Conservation (phyloP, 2,329 filamentous ascomycete species). For the Fonsecaea nubica region DNA sequence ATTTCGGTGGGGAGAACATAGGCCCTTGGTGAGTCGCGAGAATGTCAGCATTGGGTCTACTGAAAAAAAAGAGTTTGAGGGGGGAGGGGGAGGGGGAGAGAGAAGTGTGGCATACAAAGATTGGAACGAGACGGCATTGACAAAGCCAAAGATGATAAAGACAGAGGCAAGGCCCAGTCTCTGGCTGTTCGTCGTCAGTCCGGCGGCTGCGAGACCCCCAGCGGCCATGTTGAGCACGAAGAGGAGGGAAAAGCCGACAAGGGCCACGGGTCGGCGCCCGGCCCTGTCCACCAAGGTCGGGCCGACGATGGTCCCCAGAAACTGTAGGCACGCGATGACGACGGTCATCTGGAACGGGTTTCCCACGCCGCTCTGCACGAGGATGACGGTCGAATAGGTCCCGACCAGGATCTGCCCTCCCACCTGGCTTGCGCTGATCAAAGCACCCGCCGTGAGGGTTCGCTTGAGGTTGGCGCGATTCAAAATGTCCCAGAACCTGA, state of each 20-base stretch:
- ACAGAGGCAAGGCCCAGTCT: slow-evolving; percentile 44
- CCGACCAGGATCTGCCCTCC: slow-evolving; percentile 48
- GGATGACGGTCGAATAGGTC: slow-evolving; percentile 49
- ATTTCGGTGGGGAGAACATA: slow-evolving; percentile 49
- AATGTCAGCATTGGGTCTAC: slow-evolving; percentile 2
- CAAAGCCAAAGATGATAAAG: slow-evolving; percentile 49
- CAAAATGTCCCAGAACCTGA: slow-evolving; percentile 49
- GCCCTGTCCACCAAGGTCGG: slow-evolving; percentile 47
- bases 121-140: slow-evolving; percentile 48
- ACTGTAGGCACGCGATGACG: slow-evolving; percentile 46
- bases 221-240: slow-evolving; percentile 46
- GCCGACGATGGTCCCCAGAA: slow-evolving; percentile 47
- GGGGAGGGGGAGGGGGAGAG: background rate
- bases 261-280: slow-evolving; percentile 47
- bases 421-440: slow-evolving; percentile 48
- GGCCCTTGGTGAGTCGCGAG: background rate
- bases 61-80: background rate
- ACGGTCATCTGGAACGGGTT: slow-evolving; percentile 48
- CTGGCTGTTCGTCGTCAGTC: slow-evolving; percentile 39
- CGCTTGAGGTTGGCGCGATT: slow-evolving; percentile 45
- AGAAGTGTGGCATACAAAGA: slow-evolving; percentile 39
- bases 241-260: slow-evolving; percentile 46
- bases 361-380: slow-evolving; percentile 45
- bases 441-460: slow-evolving; percentile 47
- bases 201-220: slow-evolving; percentile 43